Conservation (phyloP, 2,329 filamentous ascomycete genomes). For the Alternaria incomplexa region DNA sequence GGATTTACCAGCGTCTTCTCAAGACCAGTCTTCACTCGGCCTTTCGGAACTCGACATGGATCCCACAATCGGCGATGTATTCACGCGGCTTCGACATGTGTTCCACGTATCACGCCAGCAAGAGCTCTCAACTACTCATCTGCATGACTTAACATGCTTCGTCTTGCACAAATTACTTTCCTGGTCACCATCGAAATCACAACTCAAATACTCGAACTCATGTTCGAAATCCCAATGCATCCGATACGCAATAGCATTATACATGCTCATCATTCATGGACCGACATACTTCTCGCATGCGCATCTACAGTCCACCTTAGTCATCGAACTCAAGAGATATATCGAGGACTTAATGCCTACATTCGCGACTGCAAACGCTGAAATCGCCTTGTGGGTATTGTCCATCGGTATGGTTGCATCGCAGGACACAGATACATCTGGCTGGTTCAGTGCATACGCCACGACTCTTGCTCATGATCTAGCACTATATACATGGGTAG, state of each 20-base stretch:
- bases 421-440: neutral
- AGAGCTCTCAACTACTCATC: constrained; percentile 49
- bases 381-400: constrained; percentile 1
- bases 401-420: constrained; percentile 4
- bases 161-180: constrained; percentile 58
- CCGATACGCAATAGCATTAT: constrained; percentile 57
- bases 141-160: constrained; percentile 64
- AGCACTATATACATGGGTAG: neutral
- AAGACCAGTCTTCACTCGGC: constrained; percentile 3
- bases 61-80: constrained; percentile 44
- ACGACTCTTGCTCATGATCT: neutral
- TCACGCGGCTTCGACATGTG: constrained; percentile 54
- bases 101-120: constrained; percentile 46
- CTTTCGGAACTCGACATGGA: constrained; percentile 42
- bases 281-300: constrained; percentile 63
- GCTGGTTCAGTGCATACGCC: neutral
- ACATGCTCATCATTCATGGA: constrained; percentile 62
- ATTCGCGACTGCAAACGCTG: neutral
- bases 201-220: constrained; percentile 16
- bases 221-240: constrained; percentile 35
- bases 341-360: constrained; percentile 1
- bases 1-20: constrained; percentile 22
- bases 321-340: constrained; percentile 14
- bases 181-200: constrained; percentile 13
- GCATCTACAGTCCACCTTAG: constrained; percentile 19